Evolutionary conservation across 202 grass and related monocot genomes (phyloP).

Genomic region (Setaria viridis): DNA sequence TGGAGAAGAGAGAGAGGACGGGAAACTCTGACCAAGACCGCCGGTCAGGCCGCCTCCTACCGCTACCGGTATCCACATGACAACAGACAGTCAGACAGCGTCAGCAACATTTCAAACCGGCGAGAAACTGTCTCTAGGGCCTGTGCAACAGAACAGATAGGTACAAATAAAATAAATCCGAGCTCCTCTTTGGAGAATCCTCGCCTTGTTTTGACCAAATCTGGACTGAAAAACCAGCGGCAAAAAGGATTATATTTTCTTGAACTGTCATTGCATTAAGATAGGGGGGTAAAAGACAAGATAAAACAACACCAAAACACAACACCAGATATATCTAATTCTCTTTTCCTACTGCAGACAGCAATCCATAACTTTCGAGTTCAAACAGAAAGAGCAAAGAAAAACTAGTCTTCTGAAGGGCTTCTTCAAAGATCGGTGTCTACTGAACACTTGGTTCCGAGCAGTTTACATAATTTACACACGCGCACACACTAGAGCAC

Average conservation of each 20-base stretch:
- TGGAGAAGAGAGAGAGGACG: neutral
- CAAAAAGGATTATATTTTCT: neutral
- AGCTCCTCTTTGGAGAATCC: neutral
- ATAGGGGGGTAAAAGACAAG: neutral
- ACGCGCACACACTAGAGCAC: slow-evolving; percentile 31
- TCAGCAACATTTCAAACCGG: neutral
- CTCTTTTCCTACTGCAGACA: neutral
- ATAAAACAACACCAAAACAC: neutral
- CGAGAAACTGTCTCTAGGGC: neutral
- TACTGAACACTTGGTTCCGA: slow-evolving; percentile 26
- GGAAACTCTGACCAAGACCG: neutral
- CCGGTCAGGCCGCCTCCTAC: neutral
- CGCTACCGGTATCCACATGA: neutral
- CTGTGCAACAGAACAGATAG: no score
- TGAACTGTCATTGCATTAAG: neutral
- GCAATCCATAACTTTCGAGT: neutral
- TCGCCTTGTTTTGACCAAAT: neutral
- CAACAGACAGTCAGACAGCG: neutral
- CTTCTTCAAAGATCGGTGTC: neutral
- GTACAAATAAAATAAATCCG: neutral
- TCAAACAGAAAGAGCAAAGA: neutral
- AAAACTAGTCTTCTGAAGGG: neutral
- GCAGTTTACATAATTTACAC: slow-evolving; percentile 54
- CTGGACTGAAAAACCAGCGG: neutral
- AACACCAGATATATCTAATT: neutral